phyloP scores from a whole-genome alignment of 2,329 filamentous ascomycete genomes.

The Exutisphaerella laricina region DNA sequence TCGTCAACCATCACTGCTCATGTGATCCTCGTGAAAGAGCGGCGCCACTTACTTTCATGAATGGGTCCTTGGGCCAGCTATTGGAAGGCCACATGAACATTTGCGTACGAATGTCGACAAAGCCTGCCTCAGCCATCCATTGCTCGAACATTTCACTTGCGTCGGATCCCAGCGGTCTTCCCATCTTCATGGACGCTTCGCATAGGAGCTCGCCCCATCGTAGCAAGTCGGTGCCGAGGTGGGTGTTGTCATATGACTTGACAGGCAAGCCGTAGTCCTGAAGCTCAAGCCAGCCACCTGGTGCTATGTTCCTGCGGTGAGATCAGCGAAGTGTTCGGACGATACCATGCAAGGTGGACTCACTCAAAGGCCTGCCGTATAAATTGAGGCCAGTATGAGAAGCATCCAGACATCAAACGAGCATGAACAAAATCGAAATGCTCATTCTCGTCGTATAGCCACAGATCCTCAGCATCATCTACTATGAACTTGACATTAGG shows the following conservation, averaged over 20 bases:
- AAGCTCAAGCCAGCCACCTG: constrained; percentile 49
- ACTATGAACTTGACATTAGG: constrained; percentile 58
- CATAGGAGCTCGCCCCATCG: constrained; percentile 35
- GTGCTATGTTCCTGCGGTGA: constrained; percentile 39
- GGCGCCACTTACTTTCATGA: constrained; percentile 36
- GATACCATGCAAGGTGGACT: too few relatives aligned
- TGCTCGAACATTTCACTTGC: constrained; percentile 34
- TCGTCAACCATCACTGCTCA: too few relatives aligned
- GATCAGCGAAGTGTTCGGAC: too few relatives aligned
- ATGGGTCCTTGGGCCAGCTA: constrained; percentile 44
- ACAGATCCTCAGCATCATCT: constrained; percentile 57
- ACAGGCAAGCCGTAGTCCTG: constrained; percentile 44
- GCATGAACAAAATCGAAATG: constrained; percentile 54
- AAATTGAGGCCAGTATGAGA: constrained; percentile 51
- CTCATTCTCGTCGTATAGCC: constrained; percentile 47
- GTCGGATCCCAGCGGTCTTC: constrained; percentile 39
- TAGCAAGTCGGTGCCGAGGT: constrained; percentile 30
- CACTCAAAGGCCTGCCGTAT: constrained; percentile 45
- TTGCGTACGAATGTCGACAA: constrained; percentile 39
- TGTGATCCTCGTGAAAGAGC: too few relatives aligned
- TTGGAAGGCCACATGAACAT: constrained; percentile 40
- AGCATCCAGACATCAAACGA: constrained; percentile 46
- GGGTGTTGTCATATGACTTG: constrained; percentile 36
- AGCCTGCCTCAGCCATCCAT: constrained; percentile 39
- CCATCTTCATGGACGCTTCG: constrained; percentile 37